These are phyloP conservation scores for Geotrichum ghanense DNA, from an alignment of 805 yeast species.

Conservation along the genomic window DNA sequence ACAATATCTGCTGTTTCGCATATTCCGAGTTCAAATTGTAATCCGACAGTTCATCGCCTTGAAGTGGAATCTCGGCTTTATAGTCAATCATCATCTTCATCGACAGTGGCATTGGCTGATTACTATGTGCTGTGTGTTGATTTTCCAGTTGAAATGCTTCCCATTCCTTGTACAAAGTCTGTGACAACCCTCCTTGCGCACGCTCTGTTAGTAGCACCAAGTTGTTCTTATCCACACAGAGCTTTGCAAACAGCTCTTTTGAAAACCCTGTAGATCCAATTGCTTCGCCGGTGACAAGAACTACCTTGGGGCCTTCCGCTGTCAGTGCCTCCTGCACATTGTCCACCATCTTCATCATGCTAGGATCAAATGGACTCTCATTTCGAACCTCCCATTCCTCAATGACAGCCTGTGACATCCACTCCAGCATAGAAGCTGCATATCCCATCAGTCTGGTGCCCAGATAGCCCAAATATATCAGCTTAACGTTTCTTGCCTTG, in stretches of 20 bases:
- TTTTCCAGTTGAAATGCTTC: conserved; percentile 5
- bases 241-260: conserved; percentile 26
- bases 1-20: conserved; percentile 17
- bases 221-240: conserved; percentile 55
- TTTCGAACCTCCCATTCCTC: conserved; percentile 73
- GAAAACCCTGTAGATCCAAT: conserved; percentile 46
- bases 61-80: conserved; percentile 19
- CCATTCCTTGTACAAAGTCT: conserved; percentile 32
- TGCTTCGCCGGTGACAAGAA: conserved; percentile 63
- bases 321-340: conserved; percentile 36
- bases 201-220: conserved; percentile 69
- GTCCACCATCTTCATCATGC: conserved; percentile 43
- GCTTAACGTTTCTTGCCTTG: conserved; percentile 41
- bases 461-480: conserved; percentile 63
- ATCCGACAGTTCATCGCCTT: conserved; percentile 25
- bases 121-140: conserved; percentile 1
- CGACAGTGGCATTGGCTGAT: conserved; percentile 9
- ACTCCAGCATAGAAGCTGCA: conserved; percentile 84
- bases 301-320: conserved; percentile 47
- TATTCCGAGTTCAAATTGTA: conserved; percentile 18
- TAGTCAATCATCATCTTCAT: conserved; percentile 8
- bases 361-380: conserved; percentile 70
- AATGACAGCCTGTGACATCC: conserved; percentile 87
- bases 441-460: conserved; percentile 69
- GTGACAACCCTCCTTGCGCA: conserved; percentile 37